Evolutionary conservation across 768 basidiomycete species (phyloP).

Genomic region (Lepiota brunneoincarnata): DNA sequence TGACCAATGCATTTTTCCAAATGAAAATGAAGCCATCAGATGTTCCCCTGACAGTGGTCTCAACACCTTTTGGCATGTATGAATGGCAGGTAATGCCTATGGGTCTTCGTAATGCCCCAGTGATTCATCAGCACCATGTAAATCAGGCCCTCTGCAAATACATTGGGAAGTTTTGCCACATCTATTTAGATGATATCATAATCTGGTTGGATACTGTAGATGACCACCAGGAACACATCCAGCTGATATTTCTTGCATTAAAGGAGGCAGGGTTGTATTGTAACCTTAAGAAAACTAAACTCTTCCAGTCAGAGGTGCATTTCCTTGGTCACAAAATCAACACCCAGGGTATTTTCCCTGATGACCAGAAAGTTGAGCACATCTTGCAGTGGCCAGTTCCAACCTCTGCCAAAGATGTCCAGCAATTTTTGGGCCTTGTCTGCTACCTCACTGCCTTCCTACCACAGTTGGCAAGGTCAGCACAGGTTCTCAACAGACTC

Average conservation of each 20-base stretch:
- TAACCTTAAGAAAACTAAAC: constrained; percentile 15
- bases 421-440: constrained; percentile 11
- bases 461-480: constrained; percentile 7
- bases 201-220: constrained; percentile 19
- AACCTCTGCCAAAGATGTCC: neutral
- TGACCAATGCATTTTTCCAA: constrained; percentile 11
- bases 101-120: constrained; percentile 17
- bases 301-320: constrained; percentile 23
- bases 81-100: constrained; percentile 2
- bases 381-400: constrained; percentile 25
- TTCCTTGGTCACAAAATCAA: constrained; percentile 33
- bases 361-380: constrained; percentile 16
- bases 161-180: constrained; percentile 22
- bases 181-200: constrained; percentile 24
- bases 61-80: constrained; percentile 33
- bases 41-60: constrained; percentile 30
- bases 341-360: constrained; percentile 24
- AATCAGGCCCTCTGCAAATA: constrained; percentile 18
- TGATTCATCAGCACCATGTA: constrained; percentile 26
- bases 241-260: constrained; percentile 10
- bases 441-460: constrained; percentile 12
- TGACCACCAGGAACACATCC: constrained; percentile 11
- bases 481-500: neutral
- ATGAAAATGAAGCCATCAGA: constrained; percentile 20
- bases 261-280: neutral